Conservation (phyloP, 148 eudicot species). For the Amaranthus hypochondriacus region DNA sequence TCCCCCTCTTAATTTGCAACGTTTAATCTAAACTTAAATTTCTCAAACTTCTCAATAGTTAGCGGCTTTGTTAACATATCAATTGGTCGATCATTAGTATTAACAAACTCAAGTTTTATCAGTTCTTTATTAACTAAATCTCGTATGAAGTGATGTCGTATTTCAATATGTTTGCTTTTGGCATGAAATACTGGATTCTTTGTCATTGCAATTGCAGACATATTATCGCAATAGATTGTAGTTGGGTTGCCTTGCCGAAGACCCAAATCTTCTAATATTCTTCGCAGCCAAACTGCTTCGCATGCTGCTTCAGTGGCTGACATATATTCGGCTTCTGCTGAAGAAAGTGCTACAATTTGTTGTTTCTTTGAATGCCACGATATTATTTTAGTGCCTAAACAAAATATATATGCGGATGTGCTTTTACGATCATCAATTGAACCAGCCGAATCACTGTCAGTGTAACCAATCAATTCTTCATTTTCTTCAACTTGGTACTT, state of each 20-base stretch:
- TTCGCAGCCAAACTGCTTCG: neutral
- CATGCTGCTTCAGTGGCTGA: neutral
- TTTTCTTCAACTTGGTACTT: neutral
- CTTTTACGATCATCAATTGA: neutral
- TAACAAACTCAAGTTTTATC: neutral
- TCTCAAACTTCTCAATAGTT: no score
- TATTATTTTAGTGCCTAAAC: neutral
- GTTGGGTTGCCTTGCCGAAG: neutral
- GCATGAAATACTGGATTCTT: slow-evolving; percentile 2
- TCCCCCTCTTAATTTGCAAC: neutral
- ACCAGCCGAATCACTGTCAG: neutral
- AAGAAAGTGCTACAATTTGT: neutral
- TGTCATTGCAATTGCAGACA: neutral
- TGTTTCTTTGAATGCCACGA: neutral
- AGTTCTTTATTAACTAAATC: neutral
- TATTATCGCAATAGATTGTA: neutral
- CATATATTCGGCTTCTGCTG: slow-evolving; percentile 4
- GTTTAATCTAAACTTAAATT: no score
- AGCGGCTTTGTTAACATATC: neutral
- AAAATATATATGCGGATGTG: neutral
- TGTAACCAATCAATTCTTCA: neutral
- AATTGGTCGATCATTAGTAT: neutral
- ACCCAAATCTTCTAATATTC: slow-evolving; percentile 6
- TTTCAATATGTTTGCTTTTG: neutral
- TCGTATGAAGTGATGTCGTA: neutral